These are phyloP conservation scores for Graphilbum ipis-grandicollis DNA, from an alignment of 2,329 filamentous ascomycete genomes.

Conservation along the genomic window DNA sequence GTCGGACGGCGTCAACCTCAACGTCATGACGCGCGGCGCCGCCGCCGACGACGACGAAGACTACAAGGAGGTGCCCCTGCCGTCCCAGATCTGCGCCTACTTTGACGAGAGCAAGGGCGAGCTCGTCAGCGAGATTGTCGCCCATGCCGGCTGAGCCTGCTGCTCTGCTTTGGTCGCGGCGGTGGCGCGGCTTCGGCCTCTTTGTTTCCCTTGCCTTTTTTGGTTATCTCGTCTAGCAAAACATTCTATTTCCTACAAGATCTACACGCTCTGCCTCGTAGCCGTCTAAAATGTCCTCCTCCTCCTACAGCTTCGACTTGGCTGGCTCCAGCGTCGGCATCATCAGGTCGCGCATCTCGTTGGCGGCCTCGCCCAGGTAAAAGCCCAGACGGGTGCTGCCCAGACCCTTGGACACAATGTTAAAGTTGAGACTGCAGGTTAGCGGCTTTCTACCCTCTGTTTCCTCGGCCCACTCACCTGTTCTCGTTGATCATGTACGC, in stretches of 20 bases:
- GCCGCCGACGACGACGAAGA: conserved; percentile 62
- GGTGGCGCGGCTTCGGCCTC: too few species aligned
- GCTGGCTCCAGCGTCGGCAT: conserved; percentile 59
- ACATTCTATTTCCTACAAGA: too few species aligned
- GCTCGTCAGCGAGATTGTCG: conserved; percentile 84
- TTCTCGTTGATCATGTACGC: conserved; percentile 99
- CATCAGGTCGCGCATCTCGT: conserved; percentile 76
- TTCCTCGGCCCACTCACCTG: conserved; percentile 34
- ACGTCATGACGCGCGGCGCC: conserved; percentile 46
- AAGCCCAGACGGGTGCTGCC: conserved; percentile 88
- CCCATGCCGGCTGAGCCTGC: conserved; percentile 61
- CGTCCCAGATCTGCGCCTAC: conserved; percentile 75
- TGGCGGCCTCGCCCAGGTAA: conserved; percentile 85
- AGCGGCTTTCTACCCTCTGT: background rate
- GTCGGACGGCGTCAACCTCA: conserved; percentile 72
- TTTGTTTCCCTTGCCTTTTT: too few species aligned
- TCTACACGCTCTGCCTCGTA: too few species aligned
- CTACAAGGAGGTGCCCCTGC: conserved; percentile 72
- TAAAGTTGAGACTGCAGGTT: conserved; percentile 70
- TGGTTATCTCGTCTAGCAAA: too few species aligned
- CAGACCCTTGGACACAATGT: conserved; percentile 85
- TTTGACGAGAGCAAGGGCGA: conserved; percentile 52
- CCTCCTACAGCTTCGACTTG: conserved; percentile 72
- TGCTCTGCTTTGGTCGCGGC: too few species aligned
- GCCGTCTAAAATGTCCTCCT: too few species aligned